Base-by-base conservation (phyloP, 2,329 filamentous ascomycete genomes). In the Fusarium continuum region DNA sequence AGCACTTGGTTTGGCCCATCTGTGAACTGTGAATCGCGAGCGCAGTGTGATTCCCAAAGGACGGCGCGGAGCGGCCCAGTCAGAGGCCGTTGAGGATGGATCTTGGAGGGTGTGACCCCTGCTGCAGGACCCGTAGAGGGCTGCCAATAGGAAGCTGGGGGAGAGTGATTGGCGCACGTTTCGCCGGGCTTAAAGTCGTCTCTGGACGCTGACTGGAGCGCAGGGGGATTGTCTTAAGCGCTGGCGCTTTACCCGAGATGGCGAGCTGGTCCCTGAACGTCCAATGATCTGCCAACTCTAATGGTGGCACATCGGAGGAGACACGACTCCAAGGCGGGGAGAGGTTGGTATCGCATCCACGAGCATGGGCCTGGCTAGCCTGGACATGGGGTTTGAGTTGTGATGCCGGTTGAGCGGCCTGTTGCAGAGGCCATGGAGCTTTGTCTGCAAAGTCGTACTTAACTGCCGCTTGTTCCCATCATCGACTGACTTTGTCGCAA, bases 41-140 rank as follows among this genome's bases (percentile, higher is more conserved):
- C 64, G 68, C 56, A 53, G 70, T 72, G 70, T 72, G 70, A 72
- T 72, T 69, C 57, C 46, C 51, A 35, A 47, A 48, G 26, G 36
- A 22, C 56, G 56, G 60, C 61, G 69, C 61, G 55, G 64, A 60
- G 44, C 48, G 56, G 57, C 64, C 71, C 71, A 73, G 69, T 73
- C 41, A 71, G 67, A 70, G 63, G 55, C 61, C 63, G 35, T 58
- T 50, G 55, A 51, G 46, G 62, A 55, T 68, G 64, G 57, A 64
- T 63, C 50, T 38, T 48, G 58, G 54, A 64, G 57, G 55, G 56
- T 59, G 55, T 46, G 52, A 64, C 65, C 69, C 69, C 53, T 55
- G 63, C 29, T 65, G 57, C 61, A 65, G 61, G 47, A 52, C 45
- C 49, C 38, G 43, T 46, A 23, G 44, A 38, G 20, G n/a, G 29